These are phyloP conservation scores for Annulohypoxylon nitens DNA, from an alignment of 495 filamentous ascomycete species.

Conservation along the genomic window DNA sequence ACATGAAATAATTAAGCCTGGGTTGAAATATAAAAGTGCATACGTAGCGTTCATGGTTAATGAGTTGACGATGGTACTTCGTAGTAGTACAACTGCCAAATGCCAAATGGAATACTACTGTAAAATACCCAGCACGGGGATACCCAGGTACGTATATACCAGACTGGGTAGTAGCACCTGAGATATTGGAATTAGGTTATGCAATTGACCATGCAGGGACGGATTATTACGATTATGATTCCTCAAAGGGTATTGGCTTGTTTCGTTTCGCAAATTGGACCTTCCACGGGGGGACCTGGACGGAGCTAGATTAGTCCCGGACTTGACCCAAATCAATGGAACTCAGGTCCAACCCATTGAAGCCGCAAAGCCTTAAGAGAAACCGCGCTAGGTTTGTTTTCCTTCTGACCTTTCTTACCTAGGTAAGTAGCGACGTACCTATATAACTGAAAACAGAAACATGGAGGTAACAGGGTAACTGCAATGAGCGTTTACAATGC, in stretches of 20 bases:
- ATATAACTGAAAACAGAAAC: neutral
- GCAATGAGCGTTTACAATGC: neutral
- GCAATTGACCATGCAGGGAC: slow-evolving; percentile 42
- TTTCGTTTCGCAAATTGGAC: slow-evolving; percentile 22
- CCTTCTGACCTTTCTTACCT: neutral
- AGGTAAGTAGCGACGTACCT: slow-evolving; percentile 8
- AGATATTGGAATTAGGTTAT: slow-evolving; percentile 29
- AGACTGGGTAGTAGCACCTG: neutral
- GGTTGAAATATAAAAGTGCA: neutral
- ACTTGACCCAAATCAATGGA: slow-evolving; percentile 48
- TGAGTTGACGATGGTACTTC: neutral
- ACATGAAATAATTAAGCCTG: neutral
- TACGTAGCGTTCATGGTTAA: neutral
- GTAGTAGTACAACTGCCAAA: neutral
- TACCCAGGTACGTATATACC: neutral
- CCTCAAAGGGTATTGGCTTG: slow-evolving; percentile 31
- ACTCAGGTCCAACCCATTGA: slow-evolving; percentile 18
- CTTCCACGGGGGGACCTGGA: slow-evolving; percentile 21
- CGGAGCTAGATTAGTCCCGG: slow-evolving; percentile 38
- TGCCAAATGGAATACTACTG: neutral
- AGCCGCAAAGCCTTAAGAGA: slow-evolving; percentile 37
- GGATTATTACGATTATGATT: slow-evolving; percentile 40
- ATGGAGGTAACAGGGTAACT: neutral
- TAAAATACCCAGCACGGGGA: neutral
- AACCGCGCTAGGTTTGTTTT: neutral